Conservation (phyloP, 2,329 filamentous ascomycete species). For the Dothiorella sarmentorum region DNA sequence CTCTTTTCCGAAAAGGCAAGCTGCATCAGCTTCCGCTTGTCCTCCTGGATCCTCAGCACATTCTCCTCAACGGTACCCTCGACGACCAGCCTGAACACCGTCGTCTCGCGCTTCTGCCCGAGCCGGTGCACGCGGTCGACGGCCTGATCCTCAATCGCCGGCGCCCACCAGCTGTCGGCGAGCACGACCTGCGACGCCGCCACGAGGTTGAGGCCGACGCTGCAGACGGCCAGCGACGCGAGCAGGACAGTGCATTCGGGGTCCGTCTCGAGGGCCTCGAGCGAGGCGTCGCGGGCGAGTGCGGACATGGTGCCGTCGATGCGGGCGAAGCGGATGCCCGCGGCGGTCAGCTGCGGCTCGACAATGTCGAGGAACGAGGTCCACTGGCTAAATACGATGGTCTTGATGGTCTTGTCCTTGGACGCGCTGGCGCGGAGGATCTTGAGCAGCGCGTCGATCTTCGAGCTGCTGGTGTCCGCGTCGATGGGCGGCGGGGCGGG, state of each 20-base stretch:
- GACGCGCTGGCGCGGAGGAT: conserved; percentile 68
- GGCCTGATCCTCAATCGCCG: conserved; percentile 88
- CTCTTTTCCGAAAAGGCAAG: conserved; percentile 75
- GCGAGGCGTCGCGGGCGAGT: conserved; percentile 65
- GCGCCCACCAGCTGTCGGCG: conserved; percentile 84
- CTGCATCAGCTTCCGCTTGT: conserved; percentile 74
- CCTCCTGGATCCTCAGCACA: conserved; percentile 72
- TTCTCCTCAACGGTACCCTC: conserved; percentile 77
- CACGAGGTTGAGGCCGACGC: conserved; percentile 81
- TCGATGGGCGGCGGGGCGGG: conserved; percentile 46
- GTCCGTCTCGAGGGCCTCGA: conserved; percentile 65
- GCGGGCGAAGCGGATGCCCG: conserved; percentile 62
- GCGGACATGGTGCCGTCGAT: conserved; percentile 80
- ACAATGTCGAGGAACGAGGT: conserved; percentile 71
- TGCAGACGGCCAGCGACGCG: conserved; percentile 76
- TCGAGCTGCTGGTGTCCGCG: conserved; percentile 67
- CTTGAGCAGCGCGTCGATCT: conserved; percentile 74
- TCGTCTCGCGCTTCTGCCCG: conserved; percentile 72
- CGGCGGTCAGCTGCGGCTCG: conserved; percentile 61
- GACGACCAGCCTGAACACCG: conserved; percentile 77
- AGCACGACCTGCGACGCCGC: conserved; percentile 83
- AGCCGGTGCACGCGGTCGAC: conserved; percentile 67
- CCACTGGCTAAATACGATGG: conserved; percentile 75
- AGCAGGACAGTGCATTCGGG: conserved; percentile 70
- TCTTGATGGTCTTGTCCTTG: conserved; percentile 59